Conservation (phyloP, 75 land plant species). For the Isoetes taiwanensis region DNA sequence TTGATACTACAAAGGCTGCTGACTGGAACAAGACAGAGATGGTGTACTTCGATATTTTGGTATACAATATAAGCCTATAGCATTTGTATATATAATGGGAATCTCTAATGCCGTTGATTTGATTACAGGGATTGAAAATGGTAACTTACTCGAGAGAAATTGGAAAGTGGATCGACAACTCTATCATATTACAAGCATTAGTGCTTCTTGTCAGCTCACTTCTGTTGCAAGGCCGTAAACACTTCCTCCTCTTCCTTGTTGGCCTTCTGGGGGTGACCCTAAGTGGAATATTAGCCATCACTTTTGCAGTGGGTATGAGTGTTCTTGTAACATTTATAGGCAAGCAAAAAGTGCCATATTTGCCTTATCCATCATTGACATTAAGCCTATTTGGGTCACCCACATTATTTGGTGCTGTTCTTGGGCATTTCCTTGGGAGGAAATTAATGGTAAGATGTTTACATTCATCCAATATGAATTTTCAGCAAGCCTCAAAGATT, state of each 20-base stretch:
- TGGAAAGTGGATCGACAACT: conserved; percentile 54
- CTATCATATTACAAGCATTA: conserved; percentile 55
- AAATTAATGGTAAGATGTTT: conserved; percentile 10
- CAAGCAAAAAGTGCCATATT: conserved; percentile 61
- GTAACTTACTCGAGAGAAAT: conserved; percentile 42
- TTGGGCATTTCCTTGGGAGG: conserved; percentile 70
- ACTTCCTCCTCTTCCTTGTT: conserved; percentile 28
- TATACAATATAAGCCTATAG: conserved; percentile 21
- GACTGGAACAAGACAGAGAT: conserved; percentile 17
- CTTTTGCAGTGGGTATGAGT: not conserved
- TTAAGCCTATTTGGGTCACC: conserved; percentile 87
- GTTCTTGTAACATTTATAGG: too few species aligned
- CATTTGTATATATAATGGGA: too few species aligned
- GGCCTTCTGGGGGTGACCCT: conserved; percentile 21
- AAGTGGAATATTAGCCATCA: conserved; percentile 23
- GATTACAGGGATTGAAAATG: conserved; percentile 83
- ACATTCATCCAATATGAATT: not conserved
- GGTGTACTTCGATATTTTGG: conserved; percentile 81
- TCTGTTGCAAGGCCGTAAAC: conserved; percentile 44
- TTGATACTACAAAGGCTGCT: too few species aligned
- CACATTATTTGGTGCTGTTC: conserved; percentile 66
- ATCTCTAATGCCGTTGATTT: too few species aligned
- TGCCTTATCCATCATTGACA: conserved; percentile 67
- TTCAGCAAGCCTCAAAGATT: conserved; percentile 11
- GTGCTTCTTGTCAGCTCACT: conserved; percentile 55